These are phyloP conservation scores for Boletus pseudopeckii DNA, from an alignment of 768 basidiomycete species.

Conservation along the genomic window DNA sequence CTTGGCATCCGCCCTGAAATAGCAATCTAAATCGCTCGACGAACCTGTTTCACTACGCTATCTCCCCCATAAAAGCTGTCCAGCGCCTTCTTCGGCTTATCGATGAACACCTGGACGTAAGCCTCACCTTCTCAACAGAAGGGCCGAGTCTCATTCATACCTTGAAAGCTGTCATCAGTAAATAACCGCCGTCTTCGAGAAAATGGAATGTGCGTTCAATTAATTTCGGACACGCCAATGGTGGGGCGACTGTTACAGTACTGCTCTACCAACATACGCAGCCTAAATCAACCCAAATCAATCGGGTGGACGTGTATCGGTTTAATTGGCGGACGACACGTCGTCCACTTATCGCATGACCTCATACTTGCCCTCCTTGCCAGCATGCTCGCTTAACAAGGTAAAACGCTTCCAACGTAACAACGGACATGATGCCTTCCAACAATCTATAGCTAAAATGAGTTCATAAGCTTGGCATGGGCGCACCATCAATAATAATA, in stretches of 20 bases:
- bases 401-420: slow-evolving; percentile 15
- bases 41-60: neutral
- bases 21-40: neutral
- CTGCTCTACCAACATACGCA: neutral
- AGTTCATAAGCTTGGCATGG: slow-evolving; percentile 2
- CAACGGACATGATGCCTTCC: slow-evolving; percentile 4
- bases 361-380: neutral
- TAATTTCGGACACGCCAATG: slow-evolving; percentile 8
- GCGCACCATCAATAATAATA: slow-evolving; percentile 6
- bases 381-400: neutral
- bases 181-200: slow-evolving; percentile 13
- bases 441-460: slow-evolving; percentile 2
- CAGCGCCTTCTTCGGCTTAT: slow-evolving; percentile 1
- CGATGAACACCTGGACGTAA: slow-evolving; percentile 1
- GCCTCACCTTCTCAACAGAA: slow-evolving; percentile 3
- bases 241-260: neutral
- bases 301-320: neutral
- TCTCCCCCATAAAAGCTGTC: neutral
- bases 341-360: slow-evolving; percentile 3
- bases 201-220: slow-evolving; percentile 14
- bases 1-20: neutral
- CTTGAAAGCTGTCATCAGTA: neutral
- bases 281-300: slow-evolving; percentile 6
- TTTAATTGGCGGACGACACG: neutral
- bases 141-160: neutral